These are phyloP conservation scores for Bipolaris cookei DNA, from an alignment of 2,329 filamentous ascomycete species.

Conservation along the genomic window DNA sequence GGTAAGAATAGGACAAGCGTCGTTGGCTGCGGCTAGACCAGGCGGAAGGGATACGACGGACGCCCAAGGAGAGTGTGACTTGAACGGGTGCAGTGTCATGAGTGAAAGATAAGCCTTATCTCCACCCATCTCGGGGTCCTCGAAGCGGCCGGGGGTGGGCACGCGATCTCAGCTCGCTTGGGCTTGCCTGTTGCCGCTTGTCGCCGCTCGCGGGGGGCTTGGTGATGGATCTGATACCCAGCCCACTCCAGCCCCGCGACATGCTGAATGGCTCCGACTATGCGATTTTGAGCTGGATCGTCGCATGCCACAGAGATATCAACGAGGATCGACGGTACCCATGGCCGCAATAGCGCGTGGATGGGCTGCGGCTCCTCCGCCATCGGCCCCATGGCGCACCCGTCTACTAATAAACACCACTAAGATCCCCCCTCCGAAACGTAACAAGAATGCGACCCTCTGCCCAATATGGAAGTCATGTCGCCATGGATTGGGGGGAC, in stretches of 20 bases:
- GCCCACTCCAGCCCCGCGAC: background rate
- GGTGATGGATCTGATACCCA: constrained; percentile 14
- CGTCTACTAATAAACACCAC: constrained; percentile 30
- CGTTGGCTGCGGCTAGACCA: constrained; percentile 24
- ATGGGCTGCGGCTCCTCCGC: constrained; percentile 19
- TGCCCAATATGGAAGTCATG: background rate
- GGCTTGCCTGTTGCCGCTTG: constrained; percentile 9
- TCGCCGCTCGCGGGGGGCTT: constrained; percentile 34
- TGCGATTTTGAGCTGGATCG: no score
- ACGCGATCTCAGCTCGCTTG: constrained; percentile 10
- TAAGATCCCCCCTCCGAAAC: constrained; percentile 29
- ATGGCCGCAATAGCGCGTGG: background rate
- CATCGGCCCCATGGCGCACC: constrained; percentile 22
- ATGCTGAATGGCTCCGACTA: constrained; percentile 4
- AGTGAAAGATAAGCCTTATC: constrained; percentile 29
- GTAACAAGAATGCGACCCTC: constrained; percentile 32
- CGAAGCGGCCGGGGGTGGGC: background rate
- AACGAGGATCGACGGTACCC: background rate
- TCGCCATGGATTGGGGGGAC: background rate
- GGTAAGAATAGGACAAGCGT: constrained; percentile 23
- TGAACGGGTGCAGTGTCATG: constrained; percentile 22
- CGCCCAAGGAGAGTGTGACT: constrained; percentile 17
- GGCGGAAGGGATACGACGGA: constrained; percentile 18
- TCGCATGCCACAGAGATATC: no score
- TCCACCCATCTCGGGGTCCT: background rate